Percentiles rank a stretch among this genome's conserved stretches.
phyloP scores from a whole-genome alignment of 176 grass and related monocot species.

The Raddia guianensis region DNA sequence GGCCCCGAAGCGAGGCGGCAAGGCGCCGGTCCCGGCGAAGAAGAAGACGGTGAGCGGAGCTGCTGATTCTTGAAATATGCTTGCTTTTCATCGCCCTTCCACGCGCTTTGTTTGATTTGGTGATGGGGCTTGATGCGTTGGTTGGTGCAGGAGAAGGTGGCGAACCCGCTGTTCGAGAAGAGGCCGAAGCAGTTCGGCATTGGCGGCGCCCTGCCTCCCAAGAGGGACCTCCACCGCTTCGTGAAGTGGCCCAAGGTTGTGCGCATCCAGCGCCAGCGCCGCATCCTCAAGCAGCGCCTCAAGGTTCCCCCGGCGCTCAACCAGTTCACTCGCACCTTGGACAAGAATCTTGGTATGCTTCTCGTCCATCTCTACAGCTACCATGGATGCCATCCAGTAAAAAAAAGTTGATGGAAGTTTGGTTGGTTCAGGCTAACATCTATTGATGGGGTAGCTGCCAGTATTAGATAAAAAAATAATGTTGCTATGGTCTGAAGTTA shows the following conservation, averaged over 20 bases:
- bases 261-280: constrained; percentile 81
- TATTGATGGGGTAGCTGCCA: background rate
- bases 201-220: constrained; percentile 78
- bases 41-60: constrained; percentile 37
- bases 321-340: constrained; percentile 94
- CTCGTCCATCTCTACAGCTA: background rate
- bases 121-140: background rate
- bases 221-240: constrained; percentile 79
- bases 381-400: background rate
- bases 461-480: background rate
- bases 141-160: constrained; percentile 61
- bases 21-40: constrained; percentile 30
- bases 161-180: constrained; percentile 91
- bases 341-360: constrained; percentile 86
- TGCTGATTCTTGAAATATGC: background rate
- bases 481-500: background rate
- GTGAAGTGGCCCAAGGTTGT: constrained; percentile 97
- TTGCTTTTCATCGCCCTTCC: background rate
- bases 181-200: constrained; percentile 93
- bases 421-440: background rate
- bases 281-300: constrained; percentile 92
- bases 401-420: background rate
- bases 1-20: constrained; percentile 47
- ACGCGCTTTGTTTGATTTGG: background rate
- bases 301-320: constrained; percentile 87